phyloP scores from a whole-genome alignment of 2,329 filamentous ascomycete genomes.

The Cytospora leucostoma region DNA sequence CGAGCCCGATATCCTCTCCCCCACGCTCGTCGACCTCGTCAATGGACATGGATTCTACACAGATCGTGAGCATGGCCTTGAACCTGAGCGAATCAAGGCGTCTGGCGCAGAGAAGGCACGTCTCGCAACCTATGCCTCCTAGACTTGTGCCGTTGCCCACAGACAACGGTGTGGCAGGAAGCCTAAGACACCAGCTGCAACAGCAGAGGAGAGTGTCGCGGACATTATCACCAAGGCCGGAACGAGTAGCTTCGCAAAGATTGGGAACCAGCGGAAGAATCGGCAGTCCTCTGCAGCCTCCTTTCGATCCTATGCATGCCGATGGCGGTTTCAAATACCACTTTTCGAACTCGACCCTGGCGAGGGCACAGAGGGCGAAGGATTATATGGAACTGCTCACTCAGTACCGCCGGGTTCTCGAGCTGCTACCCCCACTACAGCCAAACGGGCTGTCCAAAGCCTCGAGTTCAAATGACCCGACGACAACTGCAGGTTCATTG shows the following conservation, averaged over 20 bases:
- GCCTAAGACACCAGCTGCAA: constrained; percentile 69
- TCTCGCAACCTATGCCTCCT: constrained; percentile 52
- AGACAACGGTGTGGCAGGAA: constrained; percentile 55
- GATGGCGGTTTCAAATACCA: constrained; percentile 59
- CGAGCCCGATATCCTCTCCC: constrained; percentile 33
- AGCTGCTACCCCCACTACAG: constrained; percentile 74
- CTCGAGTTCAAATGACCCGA: constrained; percentile 43
- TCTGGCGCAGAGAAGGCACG: constrained; percentile 61
- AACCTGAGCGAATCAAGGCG: constrained; percentile 81
- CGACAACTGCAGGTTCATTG: constrained; percentile 41
- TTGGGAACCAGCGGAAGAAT: constrained; percentile 44
- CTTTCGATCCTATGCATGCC: constrained; percentile 45
- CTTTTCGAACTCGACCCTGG: constrained; percentile 78
- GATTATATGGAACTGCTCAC: constrained; percentile 82
- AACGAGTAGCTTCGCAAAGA: constrained; percentile 44
- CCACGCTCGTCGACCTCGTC: constrained; percentile 34
- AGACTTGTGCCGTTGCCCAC: constrained; percentile 52
- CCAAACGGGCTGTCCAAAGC: constrained; percentile 39
- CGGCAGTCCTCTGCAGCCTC: constrained; percentile 49
- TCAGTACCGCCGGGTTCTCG: constrained; percentile 80
- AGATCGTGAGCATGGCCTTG: constrained; percentile 91
- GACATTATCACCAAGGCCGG: constrained; percentile 60
- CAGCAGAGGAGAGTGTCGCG: constrained; percentile 67
- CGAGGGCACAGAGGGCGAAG: constrained; percentile 81
- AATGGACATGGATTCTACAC: constrained; percentile 74